Evolutionary conservation across 2,329 filamentous ascomycete species (phyloP), one percentile per base, ranked within the genome.

Genomic region (Lachnellula suecica): DNA sequence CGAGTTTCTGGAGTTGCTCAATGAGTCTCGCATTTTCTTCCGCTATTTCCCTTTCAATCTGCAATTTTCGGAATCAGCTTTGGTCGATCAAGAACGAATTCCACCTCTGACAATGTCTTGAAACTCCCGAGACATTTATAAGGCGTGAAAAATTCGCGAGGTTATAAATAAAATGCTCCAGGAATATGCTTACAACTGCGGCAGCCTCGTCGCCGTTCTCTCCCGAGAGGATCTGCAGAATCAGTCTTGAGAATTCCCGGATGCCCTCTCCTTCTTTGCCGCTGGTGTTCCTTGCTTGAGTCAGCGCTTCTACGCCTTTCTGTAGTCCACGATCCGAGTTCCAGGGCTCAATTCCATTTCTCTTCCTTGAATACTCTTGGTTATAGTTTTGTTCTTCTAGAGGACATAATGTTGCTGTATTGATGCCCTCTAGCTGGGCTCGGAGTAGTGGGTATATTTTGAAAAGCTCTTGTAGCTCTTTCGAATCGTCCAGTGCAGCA

Each of bases 211-310:
- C 44, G 2, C 49, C 56, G 2, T 58, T 46, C 13, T 63, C 63
- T 9, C 61, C 56, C 8, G 68, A 68, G 20, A 83, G 70, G 29
- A 83, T 67, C 51, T 76, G 72, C 44, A 78, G 62, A 17, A 86
- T 74, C 20, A 85, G 69, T 55, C 81, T 79, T 43, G 77, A 79
- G 61, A 83, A 87, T 66, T 85, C 83, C 47, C 78, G 71, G 25
- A 87, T 71, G 4, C 74, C 83, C 59, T 85, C 81, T 25, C 81
- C 81, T 52, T 78, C 78, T 58, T 78, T 75, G n/a, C 77, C 74
- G 1, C 75, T 72, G 25, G 74, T 72, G 27, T 72, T 71, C 52
- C 79, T 73, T 29, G 79, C 77, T 49, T 68, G 73, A 38, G 77
- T 76, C 52, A 87, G 68, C 13, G 76, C 77, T 19, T 76, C 72